Evolutionary conservation across 2,329 filamentous ascomycete genomes (phyloP).

Genomic region (Pseudogymnoascus sp.): DNA sequence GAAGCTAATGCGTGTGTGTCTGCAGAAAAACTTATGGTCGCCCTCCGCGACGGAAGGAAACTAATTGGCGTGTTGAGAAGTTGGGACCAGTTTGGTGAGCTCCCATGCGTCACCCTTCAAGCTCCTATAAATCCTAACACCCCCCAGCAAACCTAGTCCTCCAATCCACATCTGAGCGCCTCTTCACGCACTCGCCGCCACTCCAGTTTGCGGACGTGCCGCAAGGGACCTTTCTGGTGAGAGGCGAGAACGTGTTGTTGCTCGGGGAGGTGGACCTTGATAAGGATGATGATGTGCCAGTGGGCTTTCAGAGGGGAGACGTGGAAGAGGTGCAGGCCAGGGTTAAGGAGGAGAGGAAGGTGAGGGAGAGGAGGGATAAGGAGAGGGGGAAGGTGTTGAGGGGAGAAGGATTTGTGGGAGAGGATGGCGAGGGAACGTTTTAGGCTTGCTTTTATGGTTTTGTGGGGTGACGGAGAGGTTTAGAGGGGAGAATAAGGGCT

Average conservation of each 20-base stretch:
- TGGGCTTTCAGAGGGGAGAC: conserved; percentile 56
- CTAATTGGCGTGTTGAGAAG: conserved; percentile 84
- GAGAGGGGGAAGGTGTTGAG: conserved; percentile 60
- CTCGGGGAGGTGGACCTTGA: conserved; percentile 96
- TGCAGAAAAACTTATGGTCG: conserved; percentile 86
- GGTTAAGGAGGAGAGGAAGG: conserved; percentile 60
- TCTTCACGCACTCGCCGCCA: conserved; percentile 48
- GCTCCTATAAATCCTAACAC: conserved; percentile 13
- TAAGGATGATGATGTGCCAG: conserved; percentile 79
- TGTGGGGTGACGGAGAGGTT: background rate
- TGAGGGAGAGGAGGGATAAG: conserved; percentile 67
- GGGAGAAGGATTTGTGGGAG: conserved; percentile 77
- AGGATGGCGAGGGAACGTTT: conserved; percentile 43
- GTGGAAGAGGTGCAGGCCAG: conserved; percentile 62
- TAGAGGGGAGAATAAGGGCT: background rate
- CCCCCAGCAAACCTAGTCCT: conserved; percentile 80
- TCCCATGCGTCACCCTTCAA: conserved; percentile 4
- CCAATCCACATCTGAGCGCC: conserved; percentile 82
- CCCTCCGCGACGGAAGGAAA: conserved; percentile 88
- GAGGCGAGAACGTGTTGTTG: conserved; percentile 93
- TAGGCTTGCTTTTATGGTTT: background rate
- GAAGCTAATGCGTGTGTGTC: conserved; percentile 19
- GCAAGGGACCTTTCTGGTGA: conserved; percentile 80
- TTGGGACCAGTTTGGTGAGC: conserved; percentile 94
- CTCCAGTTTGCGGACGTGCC: conserved; percentile 74